phyloP scores from a whole-genome alignment of 345 rosid species.

The Boechera retrofracta region DNA sequence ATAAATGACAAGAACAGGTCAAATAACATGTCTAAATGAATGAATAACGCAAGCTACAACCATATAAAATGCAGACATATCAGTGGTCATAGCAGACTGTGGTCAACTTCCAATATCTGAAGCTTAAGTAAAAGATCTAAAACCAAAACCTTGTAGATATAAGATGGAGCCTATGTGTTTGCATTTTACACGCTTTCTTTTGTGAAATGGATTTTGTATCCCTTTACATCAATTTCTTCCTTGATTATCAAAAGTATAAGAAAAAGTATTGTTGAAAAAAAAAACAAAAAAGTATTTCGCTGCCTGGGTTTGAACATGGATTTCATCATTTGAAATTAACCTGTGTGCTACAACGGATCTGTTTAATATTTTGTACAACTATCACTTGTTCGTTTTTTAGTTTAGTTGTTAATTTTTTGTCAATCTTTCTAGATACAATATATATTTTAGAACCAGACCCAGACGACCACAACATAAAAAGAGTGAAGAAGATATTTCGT shows the following conservation, averaged over 20 bases:
- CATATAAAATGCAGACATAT: no score
- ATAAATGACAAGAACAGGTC: no score
- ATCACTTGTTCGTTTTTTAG: no score
- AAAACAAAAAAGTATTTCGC: not conserved
- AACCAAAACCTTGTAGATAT: conserved; percentile 8
- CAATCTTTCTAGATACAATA: not conserved
- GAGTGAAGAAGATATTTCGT: not conserved
- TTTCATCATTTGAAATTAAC: not conserved
- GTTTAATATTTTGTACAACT: not conserved
- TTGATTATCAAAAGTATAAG: not conserved
- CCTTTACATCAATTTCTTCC: conserved; percentile 23
- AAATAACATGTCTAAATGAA: no score
- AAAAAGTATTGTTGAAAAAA: not conserved
- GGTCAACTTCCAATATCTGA: conserved; percentile 86
- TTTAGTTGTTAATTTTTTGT: no score
- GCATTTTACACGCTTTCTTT: conserved; percentile 32
- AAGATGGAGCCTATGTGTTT: conserved; percentile 27
- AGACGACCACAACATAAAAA: not conserved
- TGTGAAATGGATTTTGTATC: conserved; percentile 12
- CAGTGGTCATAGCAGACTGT: conserved; percentile 79
- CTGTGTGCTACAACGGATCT: not conserved
- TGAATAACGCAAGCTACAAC: no score
- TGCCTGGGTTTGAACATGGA: conserved; percentile 1
- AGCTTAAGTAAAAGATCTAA: conserved; percentile 43
- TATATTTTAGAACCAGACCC: not conserved